Base-by-base conservation (phyloP, 768 basidiomycete genomes). In the Termitomyces sp. region DNA sequence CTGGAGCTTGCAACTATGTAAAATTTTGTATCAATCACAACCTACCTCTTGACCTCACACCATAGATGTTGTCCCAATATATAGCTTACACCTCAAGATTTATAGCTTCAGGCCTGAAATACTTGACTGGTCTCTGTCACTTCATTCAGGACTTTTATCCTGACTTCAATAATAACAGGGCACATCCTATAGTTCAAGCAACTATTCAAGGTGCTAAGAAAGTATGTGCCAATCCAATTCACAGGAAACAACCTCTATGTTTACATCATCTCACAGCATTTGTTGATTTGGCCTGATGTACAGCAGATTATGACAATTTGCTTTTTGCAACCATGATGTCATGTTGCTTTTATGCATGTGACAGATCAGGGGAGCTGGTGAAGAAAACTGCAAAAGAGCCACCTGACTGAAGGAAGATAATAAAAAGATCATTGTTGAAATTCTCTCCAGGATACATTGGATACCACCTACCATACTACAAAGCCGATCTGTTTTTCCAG, bases 391-490 rank as follows among this genome's bases (percentile, higher is more conserved):
- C 20, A 25, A 66, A 63, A n/a, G 63, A 66, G 20, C 58, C 64
- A 46, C 37, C 70, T 25, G 71, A 42, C 20, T 25, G 20, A 1
- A 25, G 9, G 20, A 25, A 25, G 20, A 25, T 25, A 25, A 25
- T 25, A 25, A 25, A 25, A 25, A 25, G 20, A 25, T 37, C 63
- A 5, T 69, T 67, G 17, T 37, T 70, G 3, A 31, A 40, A 25
- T 67, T 73, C 42, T 17, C 5, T 5, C n/a, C 17, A 5, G 43
- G 17, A n/a, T n/a, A 45, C n/a, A 25, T 31, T 0, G 17, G 50
- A 12, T 73, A 72, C 56, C 65, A 54, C 15, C 66, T 73, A 0
- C 70, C 70, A 14, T 73, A 73, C 48, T 68, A 73, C 56, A 73
- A 73, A 45, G 60, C 57, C 1, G 64, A 73, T 58, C 66, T 62